Conservation (phyloP, 495 filamentous ascomycete species). For the Penicillium waksmanii region DNA sequence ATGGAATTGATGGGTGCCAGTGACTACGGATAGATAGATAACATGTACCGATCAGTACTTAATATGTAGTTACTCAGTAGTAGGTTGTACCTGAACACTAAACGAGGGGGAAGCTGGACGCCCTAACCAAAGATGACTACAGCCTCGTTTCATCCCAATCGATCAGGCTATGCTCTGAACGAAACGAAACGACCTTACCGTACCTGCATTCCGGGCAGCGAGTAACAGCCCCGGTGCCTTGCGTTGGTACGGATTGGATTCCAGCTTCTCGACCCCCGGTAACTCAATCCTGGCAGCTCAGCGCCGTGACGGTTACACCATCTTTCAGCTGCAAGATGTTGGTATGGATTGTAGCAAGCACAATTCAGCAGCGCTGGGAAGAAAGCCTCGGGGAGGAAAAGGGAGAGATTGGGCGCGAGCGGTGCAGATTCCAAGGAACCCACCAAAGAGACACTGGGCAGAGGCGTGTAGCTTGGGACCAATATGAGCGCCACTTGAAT, state of each 20-base stretch:
- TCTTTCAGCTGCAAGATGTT: not conserved
- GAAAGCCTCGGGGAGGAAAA: not conserved
- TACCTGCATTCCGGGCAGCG: slow-evolving; percentile 23
- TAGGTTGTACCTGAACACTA: not conserved
- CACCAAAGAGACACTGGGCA: not conserved
- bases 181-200: slow-evolving; percentile 1
- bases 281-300: not conserved
- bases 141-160: not conserved
- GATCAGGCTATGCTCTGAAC: not conserved
- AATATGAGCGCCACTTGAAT: not conserved
- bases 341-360: not conserved
- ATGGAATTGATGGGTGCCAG: too few species aligned
- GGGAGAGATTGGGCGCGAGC: not conserved
- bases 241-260: slow-evolving; percentile 14
- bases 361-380: not conserved
- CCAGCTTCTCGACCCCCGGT: slow-evolving; percentile 2
- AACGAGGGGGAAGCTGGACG: not conserved
- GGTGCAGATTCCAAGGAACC: not conserved
- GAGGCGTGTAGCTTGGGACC: not conserved
- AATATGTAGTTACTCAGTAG: not conserved
- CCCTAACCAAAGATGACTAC: too few species aligned
- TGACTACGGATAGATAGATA: too few species aligned
- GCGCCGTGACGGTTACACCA: not conserved
- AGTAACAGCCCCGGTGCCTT: slow-evolving; percentile 14
- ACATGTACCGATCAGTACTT: not conserved